phyloP scores from a whole-genome alignment of 306 rosid species.

The Pyrus betulifolia region DNA sequence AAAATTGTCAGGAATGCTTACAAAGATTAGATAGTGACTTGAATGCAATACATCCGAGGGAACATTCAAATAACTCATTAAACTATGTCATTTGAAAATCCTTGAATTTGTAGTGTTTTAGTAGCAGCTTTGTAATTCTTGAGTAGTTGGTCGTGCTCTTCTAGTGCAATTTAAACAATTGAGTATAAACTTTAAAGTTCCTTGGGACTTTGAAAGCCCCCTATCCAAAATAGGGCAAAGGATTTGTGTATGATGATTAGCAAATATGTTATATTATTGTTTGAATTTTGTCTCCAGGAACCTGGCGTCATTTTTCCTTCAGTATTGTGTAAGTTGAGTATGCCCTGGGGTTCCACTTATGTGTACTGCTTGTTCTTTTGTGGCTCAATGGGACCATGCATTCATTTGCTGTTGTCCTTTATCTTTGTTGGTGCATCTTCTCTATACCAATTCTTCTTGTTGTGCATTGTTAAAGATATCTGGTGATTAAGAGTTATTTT shows the following conservation, averaged over 20 bases:
- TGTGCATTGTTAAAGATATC: not conserved
- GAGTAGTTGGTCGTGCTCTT: not conserved
- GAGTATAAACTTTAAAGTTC: not conserved
- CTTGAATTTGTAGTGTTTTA: not conserved
- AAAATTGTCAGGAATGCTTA: not conserved
- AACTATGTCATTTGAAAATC: not conserved
- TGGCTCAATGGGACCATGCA: not conserved
- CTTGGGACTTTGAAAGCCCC: not conserved
- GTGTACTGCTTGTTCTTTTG: not conserved
- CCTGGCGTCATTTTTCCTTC: not conserved
- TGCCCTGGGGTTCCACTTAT: not conserved
- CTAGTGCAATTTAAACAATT: too few relatives aligned
- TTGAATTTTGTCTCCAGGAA: not conserved
- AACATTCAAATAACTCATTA: not conserved
- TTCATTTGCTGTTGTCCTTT: not conserved
- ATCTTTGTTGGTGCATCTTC: not conserved
- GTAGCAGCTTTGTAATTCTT: not conserved
- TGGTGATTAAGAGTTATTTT: not conserved
- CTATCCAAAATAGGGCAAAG: not conserved
- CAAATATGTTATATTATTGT: not conserved
- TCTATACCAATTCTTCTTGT: not conserved
- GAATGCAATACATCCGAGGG: not conserved
- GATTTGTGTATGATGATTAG: not conserved
- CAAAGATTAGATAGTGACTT: not conserved
- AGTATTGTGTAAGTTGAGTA: not conserved